phyloP scores from a whole-genome alignment of 129 eudicot species.

The sunflower (Helianthus annuus) region DNA sequence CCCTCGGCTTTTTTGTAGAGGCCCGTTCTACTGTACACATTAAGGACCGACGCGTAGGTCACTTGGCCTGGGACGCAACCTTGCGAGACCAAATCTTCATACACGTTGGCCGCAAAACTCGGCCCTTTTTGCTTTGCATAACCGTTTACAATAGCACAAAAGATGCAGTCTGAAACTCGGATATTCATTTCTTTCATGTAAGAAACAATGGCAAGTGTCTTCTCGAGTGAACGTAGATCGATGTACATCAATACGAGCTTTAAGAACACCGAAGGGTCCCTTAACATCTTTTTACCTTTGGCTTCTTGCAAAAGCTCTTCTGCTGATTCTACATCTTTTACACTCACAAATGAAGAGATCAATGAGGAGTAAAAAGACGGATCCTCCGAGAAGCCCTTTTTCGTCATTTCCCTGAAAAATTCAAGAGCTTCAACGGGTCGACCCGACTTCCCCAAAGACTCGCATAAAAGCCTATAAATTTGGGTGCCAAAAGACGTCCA shows the following conservation, averaged over 20 bases:
- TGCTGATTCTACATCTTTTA: conserved; percentile 52
- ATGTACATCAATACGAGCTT: conserved; percentile 81
- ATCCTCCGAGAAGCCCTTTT: conserved; percentile 52
- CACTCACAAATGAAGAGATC: conserved; percentile 63
- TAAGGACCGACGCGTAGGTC: conserved; percentile 77
- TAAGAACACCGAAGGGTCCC: conserved; percentile 78
- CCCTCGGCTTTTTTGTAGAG: conserved; percentile 65
- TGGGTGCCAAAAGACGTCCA: conserved; percentile 35
- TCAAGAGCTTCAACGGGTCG: conserved; percentile 63
- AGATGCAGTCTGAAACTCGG: conserved; percentile 82
- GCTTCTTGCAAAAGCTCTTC: conserved; percentile 78
- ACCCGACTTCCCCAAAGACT: conserved; percentile 67
- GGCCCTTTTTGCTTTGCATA: conserved; percentile 66
- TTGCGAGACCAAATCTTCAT: conserved; percentile 48
- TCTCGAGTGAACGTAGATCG: conserved; percentile 59
- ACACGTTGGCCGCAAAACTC: conserved; percentile 51
- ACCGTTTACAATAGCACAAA: conserved; percentile 83
- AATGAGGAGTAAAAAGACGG: conserved; percentile 61
- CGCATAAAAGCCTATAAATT: conserved; percentile 58
- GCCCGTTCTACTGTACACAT: conserved; percentile 56
- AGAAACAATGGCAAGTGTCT: conserved; percentile 54
- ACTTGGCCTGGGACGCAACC: conserved; percentile 91
- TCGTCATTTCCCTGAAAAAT: conserved; percentile 57
- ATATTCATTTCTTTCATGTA: conserved; percentile 56
- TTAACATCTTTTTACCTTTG: conserved; percentile 63